Evolutionary conservation across 805 yeast species (phyloP).

Genomic region (Dipodascopsis uninucleata): DNA sequence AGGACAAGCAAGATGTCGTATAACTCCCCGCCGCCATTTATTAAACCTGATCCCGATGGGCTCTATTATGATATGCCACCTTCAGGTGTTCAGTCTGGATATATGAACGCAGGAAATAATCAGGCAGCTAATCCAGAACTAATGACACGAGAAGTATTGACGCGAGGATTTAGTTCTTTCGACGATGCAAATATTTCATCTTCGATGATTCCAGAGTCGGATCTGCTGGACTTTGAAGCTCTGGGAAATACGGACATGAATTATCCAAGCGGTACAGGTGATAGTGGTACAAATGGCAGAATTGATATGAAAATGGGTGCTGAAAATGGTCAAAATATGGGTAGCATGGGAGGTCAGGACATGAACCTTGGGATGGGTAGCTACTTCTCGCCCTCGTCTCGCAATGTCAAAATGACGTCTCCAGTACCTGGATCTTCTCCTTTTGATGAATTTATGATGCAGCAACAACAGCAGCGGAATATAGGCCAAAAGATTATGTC

Average conservation of each 20-base stretch:
- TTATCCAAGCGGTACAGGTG: not conserved
- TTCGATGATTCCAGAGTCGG: conserved; percentile 26
- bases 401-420: conserved; percentile 24
- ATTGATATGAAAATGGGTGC: not conserved
- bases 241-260: not conserved
- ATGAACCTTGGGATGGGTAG: conserved; percentile 14
- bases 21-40: conserved; percentile 24
- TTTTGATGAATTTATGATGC: conserved; percentile 32
- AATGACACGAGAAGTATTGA: conserved; percentile 17
- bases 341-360: conserved; percentile 4
- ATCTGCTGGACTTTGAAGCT: conserved; percentile 20
- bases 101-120: not conserved
- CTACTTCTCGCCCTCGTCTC: conserved; percentile 24
- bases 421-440: conserved; percentile 33
- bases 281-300: not conserved
- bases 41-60: conserved; percentile 27
- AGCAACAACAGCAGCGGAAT: conserved; percentile 13
- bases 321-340: not conserved
- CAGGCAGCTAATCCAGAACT: conserved; percentile 8
- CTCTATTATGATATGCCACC: not conserved
- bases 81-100: not conserved
- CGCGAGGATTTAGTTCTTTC: conserved; percentile 20
- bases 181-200: conserved; percentile 17
- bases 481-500: conserved; percentile 8
- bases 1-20: conserved; percentile 25